Evolutionary conservation across 805 yeast genomes (phyloP).

Genomic region (Starmerella cellae): DNA sequence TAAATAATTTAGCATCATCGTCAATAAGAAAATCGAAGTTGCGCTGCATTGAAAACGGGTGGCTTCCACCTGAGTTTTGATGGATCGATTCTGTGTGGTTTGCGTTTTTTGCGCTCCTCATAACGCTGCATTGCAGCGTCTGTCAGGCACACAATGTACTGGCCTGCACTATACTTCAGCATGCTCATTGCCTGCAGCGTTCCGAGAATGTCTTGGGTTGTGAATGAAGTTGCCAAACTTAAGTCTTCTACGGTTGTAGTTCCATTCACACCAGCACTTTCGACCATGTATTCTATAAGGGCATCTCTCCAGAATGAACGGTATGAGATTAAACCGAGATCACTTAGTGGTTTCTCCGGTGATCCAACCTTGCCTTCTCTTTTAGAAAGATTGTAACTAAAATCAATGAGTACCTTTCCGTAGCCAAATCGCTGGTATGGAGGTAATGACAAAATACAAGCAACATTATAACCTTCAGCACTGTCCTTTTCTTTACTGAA

Average conservation of each 20-base stretch:
- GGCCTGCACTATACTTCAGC: constrained; percentile 86
- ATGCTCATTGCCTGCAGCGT: constrained; percentile 85
- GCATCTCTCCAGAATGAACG: constrained; percentile 96
- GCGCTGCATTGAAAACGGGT: constrained; percentile 87
- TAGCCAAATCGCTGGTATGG: constrained; percentile 93
- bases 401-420: constrained; percentile 83
- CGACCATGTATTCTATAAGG: constrained; percentile 58
- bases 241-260: constrained; percentile 79
- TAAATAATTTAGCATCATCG: neutral
- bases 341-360: constrained; percentile 94
- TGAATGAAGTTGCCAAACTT: constrained; percentile 77
- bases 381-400: constrained; percentile 79
- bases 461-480: constrained; percentile 89
- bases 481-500: constrained; percentile 95
- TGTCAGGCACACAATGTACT: constrained; percentile 76
- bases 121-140: constrained; percentile 69
- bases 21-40: constrained; percentile 49
- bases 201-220: constrained; percentile 88
- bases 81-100: constrained; percentile 65
- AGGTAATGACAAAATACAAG: constrained; percentile 91
- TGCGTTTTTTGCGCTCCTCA: constrained; percentile 55
- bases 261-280: constrained; percentile 40
- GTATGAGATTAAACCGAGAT: constrained; percentile 81
- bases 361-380: constrained; percentile 87
- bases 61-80: constrained; percentile 76